Evolutionary conservation across 768 basidiomycete species (phyloP).

Genomic region (Imleria badia): DNA sequence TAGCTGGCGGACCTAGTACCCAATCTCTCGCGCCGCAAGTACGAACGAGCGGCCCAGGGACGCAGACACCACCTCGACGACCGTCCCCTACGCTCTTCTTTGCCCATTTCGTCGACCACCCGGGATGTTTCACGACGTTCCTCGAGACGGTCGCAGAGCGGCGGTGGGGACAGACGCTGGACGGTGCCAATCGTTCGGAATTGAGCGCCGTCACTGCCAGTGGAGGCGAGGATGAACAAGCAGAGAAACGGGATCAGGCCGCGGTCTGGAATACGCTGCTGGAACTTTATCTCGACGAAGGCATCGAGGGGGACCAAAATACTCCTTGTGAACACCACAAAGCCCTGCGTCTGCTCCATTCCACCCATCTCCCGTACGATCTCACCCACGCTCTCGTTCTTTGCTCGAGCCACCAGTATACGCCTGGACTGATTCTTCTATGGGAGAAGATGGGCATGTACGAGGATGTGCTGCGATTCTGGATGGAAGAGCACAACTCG

Average conservation of each 20-base stretch:
- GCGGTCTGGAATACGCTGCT: slow-evolving; percentile 96
- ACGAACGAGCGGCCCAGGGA: slow-evolving; percentile 7
- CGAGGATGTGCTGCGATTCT: slow-evolving; percentile 91
- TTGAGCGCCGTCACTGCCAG: slow-evolving; percentile 9
- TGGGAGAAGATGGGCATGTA: slow-evolving; percentile 97
- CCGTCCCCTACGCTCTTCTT: slow-evolving; percentile 89
- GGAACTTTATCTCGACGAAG: slow-evolving; percentile 79
- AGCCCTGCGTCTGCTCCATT: slow-evolving; percentile 69
- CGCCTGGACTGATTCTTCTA: slow-evolving; percentile 79
- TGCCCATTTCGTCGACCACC: slow-evolving; percentile 91
- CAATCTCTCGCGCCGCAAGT: slow-evolving; percentile 12
- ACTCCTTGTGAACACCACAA: slow-evolving; percentile 41
- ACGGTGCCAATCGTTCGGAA: slow-evolving; percentile 28
- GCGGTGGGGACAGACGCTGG: slow-evolving; percentile 77
- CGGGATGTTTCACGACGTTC: slow-evolving; percentile 78
- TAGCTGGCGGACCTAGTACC: slow-evolving; percentile 28
- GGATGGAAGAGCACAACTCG: slow-evolving; percentile 69
- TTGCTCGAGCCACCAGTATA: slow-evolving; percentile 83
- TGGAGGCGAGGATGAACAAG: slow-evolving; percentile 41
- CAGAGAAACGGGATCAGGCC: slow-evolving; percentile 66
- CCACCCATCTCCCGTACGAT: slow-evolving; percentile 71
- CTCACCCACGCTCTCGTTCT: slow-evolving; percentile 91
- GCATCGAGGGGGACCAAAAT: slow-evolving; percentile 23
- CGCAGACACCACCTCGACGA: slow-evolving; percentile 42
- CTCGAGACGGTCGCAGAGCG: slow-evolving; percentile 81